phyloP scores from a whole-genome alignment of 495 filamentous ascomycete genomes.

The Penicillium verhagenii region DNA sequence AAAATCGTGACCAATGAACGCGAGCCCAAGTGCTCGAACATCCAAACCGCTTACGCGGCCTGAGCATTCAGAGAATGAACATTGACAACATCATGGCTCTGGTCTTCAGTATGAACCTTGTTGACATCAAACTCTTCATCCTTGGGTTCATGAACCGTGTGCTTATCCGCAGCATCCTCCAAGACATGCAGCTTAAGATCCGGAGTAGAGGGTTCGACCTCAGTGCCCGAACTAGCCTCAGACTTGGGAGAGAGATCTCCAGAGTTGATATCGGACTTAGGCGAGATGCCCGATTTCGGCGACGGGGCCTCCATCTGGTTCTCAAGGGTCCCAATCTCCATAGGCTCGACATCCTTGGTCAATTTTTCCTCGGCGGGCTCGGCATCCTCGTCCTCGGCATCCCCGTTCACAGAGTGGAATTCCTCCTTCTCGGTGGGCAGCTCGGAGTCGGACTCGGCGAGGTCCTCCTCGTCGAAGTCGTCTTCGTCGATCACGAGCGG shows the following conservation, averaged over 20 bases:
- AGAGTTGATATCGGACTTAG: neutral
- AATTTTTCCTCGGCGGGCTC: neutral
- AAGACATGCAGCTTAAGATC: neutral
- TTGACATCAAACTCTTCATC: neutral
- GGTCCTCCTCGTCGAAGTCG: slow-evolving; percentile 18
- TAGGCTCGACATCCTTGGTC: neutral
- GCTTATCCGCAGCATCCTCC: neutral
- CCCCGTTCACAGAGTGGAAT: slow-evolving; percentile 48
- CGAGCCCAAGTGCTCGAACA: too few species aligned
- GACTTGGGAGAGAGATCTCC: neutral
- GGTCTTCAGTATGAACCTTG: neutral
- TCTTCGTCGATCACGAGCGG: slow-evolving; percentile 21
- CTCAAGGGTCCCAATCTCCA: neutral
- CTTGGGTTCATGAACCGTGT: neutral
- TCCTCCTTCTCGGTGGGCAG: slow-evolving; percentile 32
- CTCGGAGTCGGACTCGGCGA: slow-evolving; percentile 21
- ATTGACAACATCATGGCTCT: neutral
- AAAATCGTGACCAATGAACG: neutral
- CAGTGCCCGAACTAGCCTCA: neutral
- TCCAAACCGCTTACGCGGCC: neutral
- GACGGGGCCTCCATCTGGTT: neutral
- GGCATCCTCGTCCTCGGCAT: slow-evolving; percentile 1
- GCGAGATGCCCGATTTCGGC: neutral
- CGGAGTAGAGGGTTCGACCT: neutral
- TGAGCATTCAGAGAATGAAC: neutral